A percentile compares a stretch with the other conserved stretches of the same genome.
Conservation (phyloP, 2,329 filamentous ascomycete species). For the Pseudogymnoascus sp. region DNA sequence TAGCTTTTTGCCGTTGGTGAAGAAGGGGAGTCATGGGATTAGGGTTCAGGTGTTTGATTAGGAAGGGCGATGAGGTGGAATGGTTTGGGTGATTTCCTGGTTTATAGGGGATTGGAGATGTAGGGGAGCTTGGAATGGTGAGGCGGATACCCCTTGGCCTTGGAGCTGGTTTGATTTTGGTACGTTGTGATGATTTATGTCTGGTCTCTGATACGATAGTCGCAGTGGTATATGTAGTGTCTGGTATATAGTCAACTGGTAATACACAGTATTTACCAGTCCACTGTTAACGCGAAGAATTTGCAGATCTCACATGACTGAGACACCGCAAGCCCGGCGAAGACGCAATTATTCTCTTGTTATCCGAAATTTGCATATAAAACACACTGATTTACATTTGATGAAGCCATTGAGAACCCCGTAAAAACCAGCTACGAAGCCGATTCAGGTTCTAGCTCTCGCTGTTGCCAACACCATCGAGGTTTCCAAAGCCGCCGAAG, state of each 20-base stretch:
- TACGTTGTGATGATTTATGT: not conserved
- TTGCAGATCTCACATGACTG: no score
- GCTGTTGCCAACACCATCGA: no score
- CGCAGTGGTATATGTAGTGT: not conserved
- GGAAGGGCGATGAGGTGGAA: no score
- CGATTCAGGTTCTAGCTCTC: no score
- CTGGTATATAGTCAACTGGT: not conserved
- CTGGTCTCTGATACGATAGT: not conserved
- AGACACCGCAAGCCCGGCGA: not conserved
- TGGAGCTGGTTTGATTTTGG: not conserved
- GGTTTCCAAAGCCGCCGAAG: no score
- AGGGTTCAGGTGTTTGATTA: not conserved
- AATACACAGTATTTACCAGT: not conserved
- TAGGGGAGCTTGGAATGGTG: not conserved
- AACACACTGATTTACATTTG: no score
- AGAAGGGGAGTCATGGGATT: not conserved
- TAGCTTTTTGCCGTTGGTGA: slow-evolving; percentile 10
- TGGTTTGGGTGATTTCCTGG: not conserved
- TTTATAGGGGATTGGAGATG: not conserved
- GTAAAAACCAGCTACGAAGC: no score
- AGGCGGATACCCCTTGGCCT: not conserved
- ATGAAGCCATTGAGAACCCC: no score
- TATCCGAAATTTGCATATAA: not conserved
- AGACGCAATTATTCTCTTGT: no score
- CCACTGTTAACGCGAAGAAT: not conserved